These are phyloP conservation scores for Corymbia citriodora DNA, from an alignment of 441 rosid genomes.

Conservation along the genomic window DNA sequence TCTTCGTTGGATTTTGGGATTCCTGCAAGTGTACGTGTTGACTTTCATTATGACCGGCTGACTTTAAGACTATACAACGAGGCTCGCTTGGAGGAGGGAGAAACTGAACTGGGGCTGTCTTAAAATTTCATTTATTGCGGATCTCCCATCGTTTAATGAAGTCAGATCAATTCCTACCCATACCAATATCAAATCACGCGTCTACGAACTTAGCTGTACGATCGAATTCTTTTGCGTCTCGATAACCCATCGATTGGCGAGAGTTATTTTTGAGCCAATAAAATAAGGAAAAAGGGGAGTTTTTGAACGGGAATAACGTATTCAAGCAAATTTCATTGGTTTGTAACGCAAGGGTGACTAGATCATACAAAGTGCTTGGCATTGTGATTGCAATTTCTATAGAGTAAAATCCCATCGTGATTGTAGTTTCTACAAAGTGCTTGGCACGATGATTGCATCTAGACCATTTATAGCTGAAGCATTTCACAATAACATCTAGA, in stretches of 20 bases:
- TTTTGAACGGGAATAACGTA: not conserved
- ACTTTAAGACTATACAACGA: not conserved
- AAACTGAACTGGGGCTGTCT: not conserved
- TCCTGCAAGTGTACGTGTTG: not conserved
- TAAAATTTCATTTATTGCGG: not conserved
- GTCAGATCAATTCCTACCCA: not conserved
- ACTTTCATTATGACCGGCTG: not conserved
- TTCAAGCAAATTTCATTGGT: not conserved
- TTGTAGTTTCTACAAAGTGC: no score
- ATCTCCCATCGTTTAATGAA: not conserved
- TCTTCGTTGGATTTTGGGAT: not conserved
- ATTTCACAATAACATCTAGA: not conserved
- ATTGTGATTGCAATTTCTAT: no score
- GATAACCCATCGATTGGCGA: not conserved
- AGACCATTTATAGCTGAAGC: no score
- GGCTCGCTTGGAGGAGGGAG: not conserved
- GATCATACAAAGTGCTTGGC: not conserved
- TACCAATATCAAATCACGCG: not conserved
- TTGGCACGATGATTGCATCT: no score
- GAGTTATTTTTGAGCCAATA: not conserved
- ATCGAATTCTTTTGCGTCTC: not conserved
- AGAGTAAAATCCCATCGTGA: not conserved
- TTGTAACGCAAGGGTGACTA: not conserved
- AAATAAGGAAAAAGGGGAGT: not conserved
- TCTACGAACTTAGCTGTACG: not conserved